Base-by-base conservation (phyloP, 805 yeast species). In the Candida quercuum region DNA sequence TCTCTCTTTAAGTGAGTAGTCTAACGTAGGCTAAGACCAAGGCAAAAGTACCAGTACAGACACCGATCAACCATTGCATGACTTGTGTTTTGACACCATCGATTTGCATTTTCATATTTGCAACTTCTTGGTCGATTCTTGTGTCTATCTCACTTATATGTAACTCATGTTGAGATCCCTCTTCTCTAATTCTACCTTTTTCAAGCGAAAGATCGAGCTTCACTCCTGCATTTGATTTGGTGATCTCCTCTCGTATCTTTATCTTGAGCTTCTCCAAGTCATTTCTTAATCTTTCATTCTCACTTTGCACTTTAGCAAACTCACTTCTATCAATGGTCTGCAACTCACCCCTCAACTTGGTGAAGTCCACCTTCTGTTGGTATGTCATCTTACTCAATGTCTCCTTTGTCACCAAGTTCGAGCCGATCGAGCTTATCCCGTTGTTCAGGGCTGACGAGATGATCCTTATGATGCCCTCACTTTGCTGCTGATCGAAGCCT, bases 1-100 rank as follows among this genome's bases (percentile, higher is more conserved):
- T n/a, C n/a, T n/a, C n/a, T n/a, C n/a, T n/a, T n/a, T 52, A 85
- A 9, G 86, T 76, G 35, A 86, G 66, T 49, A 93, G 68, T 51
- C 99, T 73, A 35, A 89, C 86, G 59, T 93, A 93, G 1, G 98
- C 97, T 51, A 91, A 65, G 36, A 93, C 84, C 41, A 93, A 71
- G 12, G 98, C 98, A 63, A 91, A 86, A 1, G 97, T 86, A 83
- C 98, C 99, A 2, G 98, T 89, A 56, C 95, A 86, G 15, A 93
- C 97, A 69, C 98, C 98, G 51, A 93, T 87, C 46, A 93, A 72
- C 99, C 99, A 93, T 63, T 93, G 99, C 81, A 88, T 77, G 35
- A 93, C 97, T 59, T 93, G 97, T 2, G 96, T 86, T 65, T 93
- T 93, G 23, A 91, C 96, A 31, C 86, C 79, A 54, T 93, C 96